Percentiles rank a stretch among this genome's conserved stretches.
Evolutionary conservation across 371 early-diverging fungal species (phyloP).

Genomic region (Mucor mucedo): DNA sequence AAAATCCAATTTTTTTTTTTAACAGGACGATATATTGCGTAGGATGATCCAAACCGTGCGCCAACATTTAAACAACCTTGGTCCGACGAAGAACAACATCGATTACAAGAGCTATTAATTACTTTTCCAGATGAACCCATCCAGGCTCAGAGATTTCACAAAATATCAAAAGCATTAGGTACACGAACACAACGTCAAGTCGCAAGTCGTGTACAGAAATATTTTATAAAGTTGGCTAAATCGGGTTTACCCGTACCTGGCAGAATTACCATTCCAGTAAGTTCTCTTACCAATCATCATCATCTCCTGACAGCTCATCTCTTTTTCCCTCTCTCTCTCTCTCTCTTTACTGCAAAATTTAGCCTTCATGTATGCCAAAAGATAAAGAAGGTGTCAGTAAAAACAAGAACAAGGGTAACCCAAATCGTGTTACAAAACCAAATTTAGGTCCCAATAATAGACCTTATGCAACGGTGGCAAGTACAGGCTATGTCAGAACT

Average conservation of each 20-base stretch:
- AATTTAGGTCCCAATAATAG: conserved; percentile 1
- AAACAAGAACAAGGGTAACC: not conserved
- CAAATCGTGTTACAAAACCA: conserved; percentile 22
- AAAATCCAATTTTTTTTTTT: not conserved
- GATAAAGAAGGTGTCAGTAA: conserved; percentile 11
- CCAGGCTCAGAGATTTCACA: conserved; percentile 67
- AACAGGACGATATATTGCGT: not conserved
- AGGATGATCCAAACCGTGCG: conserved; percentile 30
- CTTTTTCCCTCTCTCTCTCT: not conserved
- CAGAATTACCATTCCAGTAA: conserved; percentile 57
- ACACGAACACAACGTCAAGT: conserved; percentile 68
- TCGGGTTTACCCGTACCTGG: conserved; percentile 68
- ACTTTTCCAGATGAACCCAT: conserved; percentile 68
- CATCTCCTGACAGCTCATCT: too few species aligned
- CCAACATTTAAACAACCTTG: conserved; percentile 64
- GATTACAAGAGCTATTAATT: conserved; percentile 58
- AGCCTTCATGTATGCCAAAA: conserved; percentile 48
- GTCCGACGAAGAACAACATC: conserved; percentile 70
- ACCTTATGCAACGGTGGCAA: conserved; percentile 18
- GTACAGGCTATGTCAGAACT: conserved; percentile 54
- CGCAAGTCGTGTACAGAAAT: conserved; percentile 71
- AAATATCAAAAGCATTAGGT: conserved; percentile 64
- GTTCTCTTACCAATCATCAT: not conserved
- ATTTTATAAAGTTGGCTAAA: conserved; percentile 71
- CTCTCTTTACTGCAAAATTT: not conserved